Evolutionary conservation across 1,284 basidiomycete genomes (phyloP).

Genomic region (Chalciporus sp.): DNA sequence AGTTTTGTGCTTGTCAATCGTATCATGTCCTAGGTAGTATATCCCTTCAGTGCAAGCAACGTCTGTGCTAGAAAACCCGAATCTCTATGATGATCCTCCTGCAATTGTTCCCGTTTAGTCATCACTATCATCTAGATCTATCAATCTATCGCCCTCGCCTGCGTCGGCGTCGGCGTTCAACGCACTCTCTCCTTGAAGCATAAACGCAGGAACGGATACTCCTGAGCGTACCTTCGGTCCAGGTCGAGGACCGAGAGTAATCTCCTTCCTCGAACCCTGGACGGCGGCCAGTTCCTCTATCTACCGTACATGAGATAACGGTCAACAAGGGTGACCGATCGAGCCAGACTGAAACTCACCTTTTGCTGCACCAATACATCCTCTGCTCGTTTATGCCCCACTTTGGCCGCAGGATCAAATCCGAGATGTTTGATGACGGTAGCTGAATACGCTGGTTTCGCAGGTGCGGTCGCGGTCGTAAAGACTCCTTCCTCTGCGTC

Average conservation of each 20-base stretch:
- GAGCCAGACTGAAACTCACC: constrained; percentile 36
- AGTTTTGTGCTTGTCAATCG: too few relatives aligned
- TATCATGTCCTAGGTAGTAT: too few relatives aligned
- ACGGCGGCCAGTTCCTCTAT: constrained; percentile 52
- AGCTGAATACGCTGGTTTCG: constrained; percentile 61
- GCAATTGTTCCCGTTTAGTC: constrained; percentile 2
- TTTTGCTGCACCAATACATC: constrained; percentile 53
- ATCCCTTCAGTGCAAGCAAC: too few relatives aligned
- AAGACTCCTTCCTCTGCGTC: constrained; percentile 29
- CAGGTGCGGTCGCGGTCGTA: constrained; percentile 8
- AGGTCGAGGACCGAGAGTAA: constrained; percentile 55
- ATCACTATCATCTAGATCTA: constrained; percentile 32
- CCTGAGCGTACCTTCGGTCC: constrained; percentile 57
- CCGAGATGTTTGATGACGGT: constrained; percentile 67
- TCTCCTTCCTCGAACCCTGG: constrained; percentile 48
- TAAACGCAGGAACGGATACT: constrained; percentile 38
- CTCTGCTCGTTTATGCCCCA: constrained; percentile 45
- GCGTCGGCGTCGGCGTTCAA: constrained; percentile 4
- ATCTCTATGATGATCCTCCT: too few relatives aligned
- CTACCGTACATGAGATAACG: constrained; percentile 34
- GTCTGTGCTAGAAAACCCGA: too few relatives aligned
- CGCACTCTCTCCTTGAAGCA: constrained; percentile 16
- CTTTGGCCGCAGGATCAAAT: constrained; percentile 68
- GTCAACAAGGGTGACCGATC: neutral
- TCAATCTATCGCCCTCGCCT: constrained; percentile 18